Percentiles rank a stretch among this genome's conserved stretches.
Evolutionary conservation across 306 rosid species (phyloP).

Genomic region (Vigna hirtella): DNA sequence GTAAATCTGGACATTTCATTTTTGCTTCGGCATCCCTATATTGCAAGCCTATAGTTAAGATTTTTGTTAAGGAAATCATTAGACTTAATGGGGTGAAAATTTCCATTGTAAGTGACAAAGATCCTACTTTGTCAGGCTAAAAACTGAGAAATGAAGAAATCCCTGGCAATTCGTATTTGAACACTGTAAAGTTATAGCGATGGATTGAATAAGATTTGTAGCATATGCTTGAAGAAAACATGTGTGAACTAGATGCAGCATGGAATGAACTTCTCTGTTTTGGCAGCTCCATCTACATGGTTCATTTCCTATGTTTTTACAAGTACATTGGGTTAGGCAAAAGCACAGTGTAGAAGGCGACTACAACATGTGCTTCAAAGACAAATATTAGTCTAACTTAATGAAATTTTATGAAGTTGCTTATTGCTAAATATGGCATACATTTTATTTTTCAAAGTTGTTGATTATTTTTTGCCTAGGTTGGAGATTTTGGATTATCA

Average conservation of each 20-base stretch:
- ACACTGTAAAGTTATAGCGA: neutral
- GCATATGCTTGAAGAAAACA: slow-evolving; percentile 14
- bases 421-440: neutral
- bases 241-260: neutral
- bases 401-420: slow-evolving; percentile 6
- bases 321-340: neutral
- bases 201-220: neutral
- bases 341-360: neutral
- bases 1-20: no score
- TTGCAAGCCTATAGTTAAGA: no score
- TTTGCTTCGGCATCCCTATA: no score
- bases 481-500: slow-evolving; percentile 94
- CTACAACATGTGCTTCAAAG: neutral
- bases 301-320: neutral
- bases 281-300: no score
- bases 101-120: no score
- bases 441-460: neutral
- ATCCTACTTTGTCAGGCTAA: no score
- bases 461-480: slow-evolving; percentile 55
- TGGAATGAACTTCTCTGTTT: neutral
- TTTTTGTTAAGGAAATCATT: no score
- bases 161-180: neutral
- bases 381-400: neutral
- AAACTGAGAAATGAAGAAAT: no score
- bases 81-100: no score